Conservation (phyloP, 495 filamentous ascomycete species). For the Annulohypoxylon bovei region DNA sequence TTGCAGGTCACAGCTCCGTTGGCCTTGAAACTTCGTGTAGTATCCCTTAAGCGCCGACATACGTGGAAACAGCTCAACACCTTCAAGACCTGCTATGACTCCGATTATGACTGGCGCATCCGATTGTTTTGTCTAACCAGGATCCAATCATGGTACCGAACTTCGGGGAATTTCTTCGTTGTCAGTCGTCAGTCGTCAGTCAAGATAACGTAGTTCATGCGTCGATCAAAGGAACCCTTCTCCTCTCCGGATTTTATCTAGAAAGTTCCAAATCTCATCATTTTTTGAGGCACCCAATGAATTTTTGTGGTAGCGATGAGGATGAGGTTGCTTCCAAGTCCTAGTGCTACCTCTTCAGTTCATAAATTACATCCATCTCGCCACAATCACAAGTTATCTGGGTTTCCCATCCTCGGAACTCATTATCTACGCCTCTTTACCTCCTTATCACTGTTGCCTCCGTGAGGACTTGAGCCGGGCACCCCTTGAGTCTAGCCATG, state of each 20-base stretch:
- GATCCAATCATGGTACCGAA: neutral
- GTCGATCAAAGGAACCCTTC: neutral
- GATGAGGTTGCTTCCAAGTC: neutral
- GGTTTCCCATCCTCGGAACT: neutral
- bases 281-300: slow-evolving; percentile 6
- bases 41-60: neutral
- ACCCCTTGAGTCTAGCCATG: neutral
- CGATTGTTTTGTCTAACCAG: neutral
- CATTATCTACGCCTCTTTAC: neutral
- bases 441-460: neutral
- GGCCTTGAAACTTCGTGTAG: slow-evolving; percentile 6
- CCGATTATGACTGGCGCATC: neutral
- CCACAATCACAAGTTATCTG: neutral
- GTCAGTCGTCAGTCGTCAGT: neutral
- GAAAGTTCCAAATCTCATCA: neutral
- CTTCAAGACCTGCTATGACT: neutral
- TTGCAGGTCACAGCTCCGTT: neutral
- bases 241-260: neutral
- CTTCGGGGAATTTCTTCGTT: neutral
- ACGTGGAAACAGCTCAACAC: neutral
- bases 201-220: slow-evolving; percentile 10
- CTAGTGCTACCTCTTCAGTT: neutral
- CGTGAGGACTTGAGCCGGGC: neutral
- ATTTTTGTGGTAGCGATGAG: neutral
- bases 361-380: neutral